These are phyloP conservation scores for Arthroderma uncinatum DNA, from an alignment of 2,329 filamentous ascomycete genomes.

Conservation along the genomic window DNA sequence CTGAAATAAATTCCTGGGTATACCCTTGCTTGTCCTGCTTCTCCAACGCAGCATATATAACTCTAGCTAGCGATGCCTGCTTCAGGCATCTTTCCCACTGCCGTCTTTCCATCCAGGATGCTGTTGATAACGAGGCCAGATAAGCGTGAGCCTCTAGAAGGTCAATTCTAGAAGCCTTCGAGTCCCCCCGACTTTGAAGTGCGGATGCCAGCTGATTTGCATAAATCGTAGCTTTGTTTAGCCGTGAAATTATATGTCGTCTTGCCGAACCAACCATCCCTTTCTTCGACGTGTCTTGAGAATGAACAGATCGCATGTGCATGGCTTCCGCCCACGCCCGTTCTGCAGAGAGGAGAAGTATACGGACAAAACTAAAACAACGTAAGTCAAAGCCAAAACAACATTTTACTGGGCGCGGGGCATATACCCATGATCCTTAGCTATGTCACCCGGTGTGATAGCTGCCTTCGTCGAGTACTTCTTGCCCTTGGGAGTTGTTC, in stretches of 20 bases:
- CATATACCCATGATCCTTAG: constrained; percentile 61
- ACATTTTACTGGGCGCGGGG: neutral
- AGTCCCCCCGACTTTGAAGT: constrained; percentile 52
- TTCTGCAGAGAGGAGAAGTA: constrained; percentile 79
- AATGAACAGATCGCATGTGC: constrained; percentile 77
- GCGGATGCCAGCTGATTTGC: constrained; percentile 57
- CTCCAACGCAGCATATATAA: constrained; percentile 71
- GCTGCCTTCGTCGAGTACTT: constrained; percentile 66
- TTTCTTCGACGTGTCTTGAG: constrained; percentile 59
- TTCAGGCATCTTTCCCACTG: constrained; percentile 69
- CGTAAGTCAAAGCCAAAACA: constrained; percentile 1
- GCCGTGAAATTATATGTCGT: constrained; percentile 76
- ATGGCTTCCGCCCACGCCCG: constrained; percentile 92
- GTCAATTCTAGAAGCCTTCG: constrained; percentile 57
- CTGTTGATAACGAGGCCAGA: constrained; percentile 61
- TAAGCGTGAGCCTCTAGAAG: constrained; percentile 81
- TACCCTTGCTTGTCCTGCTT: constrained; percentile 56
- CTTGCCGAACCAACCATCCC: constrained; percentile 68
- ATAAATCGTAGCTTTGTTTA: constrained; percentile 64
- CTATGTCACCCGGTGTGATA: constrained; percentile 64
- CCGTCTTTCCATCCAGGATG: constrained; percentile 75
- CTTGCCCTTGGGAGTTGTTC: constrained; percentile 70
- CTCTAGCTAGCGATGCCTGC: constrained; percentile 62
- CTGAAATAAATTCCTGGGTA: constrained; percentile 74
- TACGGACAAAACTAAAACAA: constrained; percentile 53